Conservation (phyloP, 179 eudicot genomes). For the Carnegiea gigantea region DNA sequence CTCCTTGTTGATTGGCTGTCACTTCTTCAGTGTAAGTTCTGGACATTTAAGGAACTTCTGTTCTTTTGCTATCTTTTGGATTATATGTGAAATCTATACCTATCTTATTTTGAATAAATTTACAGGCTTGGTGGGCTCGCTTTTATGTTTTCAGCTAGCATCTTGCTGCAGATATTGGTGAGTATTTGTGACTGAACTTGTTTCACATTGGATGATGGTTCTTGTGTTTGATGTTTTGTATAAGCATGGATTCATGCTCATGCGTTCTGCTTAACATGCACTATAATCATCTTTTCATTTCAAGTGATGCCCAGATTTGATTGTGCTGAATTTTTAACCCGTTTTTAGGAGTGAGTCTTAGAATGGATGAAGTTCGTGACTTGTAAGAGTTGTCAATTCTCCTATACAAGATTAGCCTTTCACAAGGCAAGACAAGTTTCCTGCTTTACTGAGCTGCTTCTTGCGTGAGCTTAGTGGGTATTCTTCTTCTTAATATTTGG, state of each 20-base stretch:
- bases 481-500: not conserved
- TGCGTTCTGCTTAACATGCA: no score
- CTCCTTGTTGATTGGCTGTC: constrained; percentile 5
- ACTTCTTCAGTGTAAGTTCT: constrained; percentile 33
- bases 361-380: not conserved
- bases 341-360: not conserved
- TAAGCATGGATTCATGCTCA: not conserved
- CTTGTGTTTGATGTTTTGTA: not conserved
- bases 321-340: not conserved
- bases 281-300: not conserved
- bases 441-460: not conserved
- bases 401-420: not conserved
- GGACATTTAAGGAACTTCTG: not conserved
- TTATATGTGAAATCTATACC: constrained; percentile 7
- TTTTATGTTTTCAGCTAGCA: constrained; percentile 88
- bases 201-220: constrained; percentile 8
- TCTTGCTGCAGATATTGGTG: constrained; percentile 81
- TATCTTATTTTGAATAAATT: constrained; percentile 11
- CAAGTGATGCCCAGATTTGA: not conserved
- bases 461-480: not conserved
- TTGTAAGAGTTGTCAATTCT: not conserved
- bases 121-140: constrained; percentile 94
- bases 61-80: not conserved
- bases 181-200: constrained; percentile 6
- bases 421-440: not conserved